phyloP scores from a whole-genome alignment of 2,329 filamentous ascomycete species.

The Aspergillus tanneri region DNA sequence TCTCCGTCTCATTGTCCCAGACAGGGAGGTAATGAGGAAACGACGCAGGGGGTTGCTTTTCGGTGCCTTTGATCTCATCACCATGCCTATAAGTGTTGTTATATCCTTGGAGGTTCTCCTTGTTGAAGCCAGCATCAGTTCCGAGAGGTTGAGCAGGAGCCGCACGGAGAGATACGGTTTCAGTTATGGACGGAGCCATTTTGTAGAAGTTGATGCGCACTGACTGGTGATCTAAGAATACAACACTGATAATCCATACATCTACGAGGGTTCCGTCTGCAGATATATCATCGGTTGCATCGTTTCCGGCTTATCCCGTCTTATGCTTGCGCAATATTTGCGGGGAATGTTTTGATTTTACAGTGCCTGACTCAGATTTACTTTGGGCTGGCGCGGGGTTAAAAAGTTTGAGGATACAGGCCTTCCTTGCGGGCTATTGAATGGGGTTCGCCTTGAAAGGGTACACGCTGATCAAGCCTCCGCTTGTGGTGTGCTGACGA shows the following conservation, averaged over 20 bases:
- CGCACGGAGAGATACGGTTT: conserved; percentile 30
- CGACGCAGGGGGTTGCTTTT: conserved; percentile 55
- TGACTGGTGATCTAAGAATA: neutral
- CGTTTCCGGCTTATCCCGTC: conserved; percentile 16
- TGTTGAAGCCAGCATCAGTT: conserved; percentile 35
- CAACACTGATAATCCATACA: neutral
- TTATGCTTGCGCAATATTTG: conserved; percentile 23
- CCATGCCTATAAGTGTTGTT: conserved; percentile 44
- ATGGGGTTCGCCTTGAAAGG: neutral
- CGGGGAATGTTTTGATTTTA: conserved; percentile 20
- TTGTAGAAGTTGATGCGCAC: neutral
- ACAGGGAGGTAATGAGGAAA: conserved; percentile 73
- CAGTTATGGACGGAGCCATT: conserved; percentile 40
- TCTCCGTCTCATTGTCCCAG: conserved; percentile 60
- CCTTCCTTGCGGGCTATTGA: neutral
- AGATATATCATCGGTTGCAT: conserved; percentile 10
- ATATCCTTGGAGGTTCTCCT: conserved; percentile 39
- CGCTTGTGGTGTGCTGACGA: neutral
- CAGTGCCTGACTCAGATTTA: neutral
- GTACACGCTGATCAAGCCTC: neutral
- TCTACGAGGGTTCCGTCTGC: neutral
- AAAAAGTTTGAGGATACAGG: neutral
- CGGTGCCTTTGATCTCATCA: conserved; percentile 54
- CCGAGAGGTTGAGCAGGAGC: conserved; percentile 26
- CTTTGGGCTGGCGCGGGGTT: conserved; percentile 9